Evolutionary conservation across 495 filamentous ascomycete species (phyloP), one percentile per base, ranked within the genome.

Genomic region (Terfezia boudieri): DNA sequence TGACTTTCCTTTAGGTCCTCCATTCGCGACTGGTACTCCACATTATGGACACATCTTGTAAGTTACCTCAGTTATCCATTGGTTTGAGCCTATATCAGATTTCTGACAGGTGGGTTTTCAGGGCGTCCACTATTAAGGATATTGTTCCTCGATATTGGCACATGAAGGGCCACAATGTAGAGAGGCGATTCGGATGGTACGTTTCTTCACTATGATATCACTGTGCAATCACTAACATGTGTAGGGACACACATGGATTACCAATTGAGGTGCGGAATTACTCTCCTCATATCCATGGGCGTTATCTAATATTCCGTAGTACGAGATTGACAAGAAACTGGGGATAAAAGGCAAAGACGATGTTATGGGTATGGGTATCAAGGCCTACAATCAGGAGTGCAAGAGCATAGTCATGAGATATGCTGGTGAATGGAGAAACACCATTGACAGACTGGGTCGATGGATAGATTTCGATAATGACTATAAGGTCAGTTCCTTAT

Each of bases 381-480:
- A 75, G 57, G 81, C 82, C 59, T 98, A 98, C 72, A 98, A 98
- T 66, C 80, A 73, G 52, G 87, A 95, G 70, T 98, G 90, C 67
- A 76, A 80, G 53, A 80, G 83, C 50, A 95, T 96, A 68, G 90
- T 96, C 57, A 94, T 96, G 87, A 76, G 84, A 59, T 98, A 80
- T 66, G 78, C 86, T 22, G 69, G 74, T 9, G 90, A 96, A 69
- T 98, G 90, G 92, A 76, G 86, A 55, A 69, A 81, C 57, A 94
- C 85, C 16, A 84, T 98, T 56, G 86, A 94, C 55, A 69, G 90
- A 49, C 69, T 98, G 32, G 90, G 92, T 49, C 83, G 92, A 54
- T 98, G 92, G 90, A 87, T 96, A 61, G 92, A 98, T 69, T 94
- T 96, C 57, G 92, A 96, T 68, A 90, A 93, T 63, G 87, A 94